Conservation (phyloP, 1,284 basidiomycete species). For the Malassezia vespertilionis region DNA sequence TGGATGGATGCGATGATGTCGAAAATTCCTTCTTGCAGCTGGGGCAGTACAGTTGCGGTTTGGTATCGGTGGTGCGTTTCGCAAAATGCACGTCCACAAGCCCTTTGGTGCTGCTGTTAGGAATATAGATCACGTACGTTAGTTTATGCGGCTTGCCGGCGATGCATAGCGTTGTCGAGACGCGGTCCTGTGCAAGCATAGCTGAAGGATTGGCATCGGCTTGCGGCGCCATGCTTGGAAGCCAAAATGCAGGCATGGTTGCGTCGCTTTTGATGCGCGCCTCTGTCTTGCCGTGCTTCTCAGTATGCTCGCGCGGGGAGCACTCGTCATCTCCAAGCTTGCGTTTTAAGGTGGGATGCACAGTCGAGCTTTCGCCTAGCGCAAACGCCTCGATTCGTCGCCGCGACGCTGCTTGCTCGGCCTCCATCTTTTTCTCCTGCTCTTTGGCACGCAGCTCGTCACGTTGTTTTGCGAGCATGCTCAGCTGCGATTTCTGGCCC, state of each 20-base stretch:
- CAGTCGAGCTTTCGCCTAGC: not conserved
- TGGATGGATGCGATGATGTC: not conserved
- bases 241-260: conserved; percentile 15
- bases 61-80: not conserved
- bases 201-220: not conserved
- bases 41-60: conserved; percentile 13
- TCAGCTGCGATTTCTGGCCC: conserved; percentile 7
- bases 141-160: conserved; percentile 14
- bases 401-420: not conserved
- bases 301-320: not conserved
- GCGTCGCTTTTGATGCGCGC: no score
- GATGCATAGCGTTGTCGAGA: conserved; percentile 15
- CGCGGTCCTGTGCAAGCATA: not conserved
- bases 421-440: not conserved
- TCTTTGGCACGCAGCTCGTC: conserved; percentile 1
- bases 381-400: conserved; percentile 4
- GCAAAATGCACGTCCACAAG: conserved; percentile 8
- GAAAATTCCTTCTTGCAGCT: conserved; percentile 17
- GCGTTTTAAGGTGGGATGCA: conserved; percentile 1
- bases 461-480: not conserved
- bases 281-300: not conserved
- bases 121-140: not conserved
- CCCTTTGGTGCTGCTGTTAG: conserved; percentile 1
- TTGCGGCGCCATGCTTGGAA: conserved; percentile 11
- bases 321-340: conserved; percentile 7